Conservation (phyloP, 2,329 filamentous ascomycete genomes). For the Diaporthe vaccinii region DNA sequence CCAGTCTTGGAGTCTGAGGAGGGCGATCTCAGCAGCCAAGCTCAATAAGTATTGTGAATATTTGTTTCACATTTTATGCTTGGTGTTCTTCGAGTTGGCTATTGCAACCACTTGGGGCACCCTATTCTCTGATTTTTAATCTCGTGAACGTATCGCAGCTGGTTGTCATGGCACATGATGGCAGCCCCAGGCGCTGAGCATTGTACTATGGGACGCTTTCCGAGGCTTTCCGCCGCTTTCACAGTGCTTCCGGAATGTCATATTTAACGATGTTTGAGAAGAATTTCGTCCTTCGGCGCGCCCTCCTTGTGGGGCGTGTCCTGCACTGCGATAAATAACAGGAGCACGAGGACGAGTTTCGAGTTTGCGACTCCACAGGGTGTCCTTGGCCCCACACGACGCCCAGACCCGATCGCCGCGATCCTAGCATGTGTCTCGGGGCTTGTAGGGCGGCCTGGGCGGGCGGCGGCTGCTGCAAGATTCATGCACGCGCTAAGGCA, state of each 20-base stretch:
- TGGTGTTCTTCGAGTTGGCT: not conserved
- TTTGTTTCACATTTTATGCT: not conserved
- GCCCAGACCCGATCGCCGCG: conserved; percentile 19
- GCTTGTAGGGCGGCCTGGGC: not conserved
- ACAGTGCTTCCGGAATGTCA: not conserved
- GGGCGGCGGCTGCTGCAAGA: conserved; percentile 10
- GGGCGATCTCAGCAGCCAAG: not conserved
- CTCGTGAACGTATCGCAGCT: too few species aligned
- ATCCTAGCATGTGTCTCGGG: conserved; percentile 13
- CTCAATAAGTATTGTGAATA: too few species aligned
- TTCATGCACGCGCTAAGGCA: conserved; percentile 20
- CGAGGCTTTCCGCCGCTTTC: not conserved
- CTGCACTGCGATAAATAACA: not conserved
- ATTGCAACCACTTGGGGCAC: too few species aligned
- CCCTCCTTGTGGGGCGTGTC: not conserved
- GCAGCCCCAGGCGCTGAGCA: too few species aligned
- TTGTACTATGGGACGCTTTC: not conserved
- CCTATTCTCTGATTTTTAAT: not conserved
- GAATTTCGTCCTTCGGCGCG: not conserved
- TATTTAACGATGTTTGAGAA: too few species aligned
- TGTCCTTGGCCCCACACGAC: not conserved
- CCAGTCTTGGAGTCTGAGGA: not conserved
- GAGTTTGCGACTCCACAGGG: not conserved
- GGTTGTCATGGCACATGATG: not conserved
- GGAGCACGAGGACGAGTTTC: conserved; percentile 10